Percentiles rank a stretch among this genome's conserved stretches.
phyloP scores from a whole-genome alignment of 106 monocot species.

The Cymbidium sinense region DNA sequence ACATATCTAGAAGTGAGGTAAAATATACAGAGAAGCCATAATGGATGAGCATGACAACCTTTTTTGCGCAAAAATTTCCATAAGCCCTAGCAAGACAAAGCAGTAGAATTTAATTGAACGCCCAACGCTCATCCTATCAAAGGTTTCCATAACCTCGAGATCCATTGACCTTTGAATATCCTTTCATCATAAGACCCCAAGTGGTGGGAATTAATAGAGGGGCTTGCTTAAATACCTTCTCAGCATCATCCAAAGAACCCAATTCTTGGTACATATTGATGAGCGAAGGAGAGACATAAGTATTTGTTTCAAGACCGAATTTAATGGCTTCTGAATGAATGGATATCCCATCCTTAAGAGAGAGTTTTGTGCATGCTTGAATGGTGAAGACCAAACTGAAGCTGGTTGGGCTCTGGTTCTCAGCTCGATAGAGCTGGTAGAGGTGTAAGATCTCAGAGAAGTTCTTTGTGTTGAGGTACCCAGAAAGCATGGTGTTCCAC shows the following conservation, averaged over 20 bases:
- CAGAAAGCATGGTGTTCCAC: conserved; percentile 45
- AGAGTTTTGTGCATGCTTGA: conserved; percentile 22
- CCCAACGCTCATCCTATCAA: conserved; percentile 25
- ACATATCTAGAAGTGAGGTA: conserved; percentile 46
- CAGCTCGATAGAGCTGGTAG: conserved; percentile 16
- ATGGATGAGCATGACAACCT: conserved; percentile 27
- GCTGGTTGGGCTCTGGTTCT: conserved; percentile 18
- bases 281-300: conserved; percentile 26
- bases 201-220: not conserved
- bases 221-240: conserved; percentile 18
- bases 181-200: conserved; percentile 48
- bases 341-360: conserved; percentile 6
- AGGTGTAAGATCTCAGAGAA: conserved; percentile 19
- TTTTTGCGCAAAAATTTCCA: conserved; percentile 15
- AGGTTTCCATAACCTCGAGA: conserved; percentile 19
- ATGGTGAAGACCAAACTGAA: conserved; percentile 31
- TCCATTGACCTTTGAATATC: conserved; percentile 21
- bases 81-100: conserved; percentile 31
- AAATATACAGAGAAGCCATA: conserved; percentile 26
- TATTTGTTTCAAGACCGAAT: conserved; percentile 17
- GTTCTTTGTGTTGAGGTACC: conserved; percentile 14
- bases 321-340: conserved; percentile 36
- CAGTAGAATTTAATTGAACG: conserved; percentile 11
- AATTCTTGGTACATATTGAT: conserved; percentile 31
- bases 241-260: conserved; percentile 20